Evolutionary conservation across 1,284 basidiomycete genomes (phyloP).

Genomic region (Anthracocystis setariae): DNA sequence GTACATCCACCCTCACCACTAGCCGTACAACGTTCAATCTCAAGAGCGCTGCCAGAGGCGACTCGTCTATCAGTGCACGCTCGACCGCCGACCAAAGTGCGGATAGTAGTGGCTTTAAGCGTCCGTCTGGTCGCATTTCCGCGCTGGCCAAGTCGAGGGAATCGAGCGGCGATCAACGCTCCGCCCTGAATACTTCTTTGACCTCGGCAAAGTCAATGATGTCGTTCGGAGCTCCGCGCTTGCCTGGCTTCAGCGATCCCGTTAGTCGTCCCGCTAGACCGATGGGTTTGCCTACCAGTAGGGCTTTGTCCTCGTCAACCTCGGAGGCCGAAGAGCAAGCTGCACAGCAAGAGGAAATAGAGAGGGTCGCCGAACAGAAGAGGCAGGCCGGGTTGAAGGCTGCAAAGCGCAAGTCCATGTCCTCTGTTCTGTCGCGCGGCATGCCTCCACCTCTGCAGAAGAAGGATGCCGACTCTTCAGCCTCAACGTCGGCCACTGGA

Average conservation of each 20-base stretch:
- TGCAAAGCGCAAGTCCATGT: conserved; percentile 38
- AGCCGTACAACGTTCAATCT: conserved; percentile 21
- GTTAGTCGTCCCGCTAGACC: conserved; percentile 5
- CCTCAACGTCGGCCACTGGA: background rate
- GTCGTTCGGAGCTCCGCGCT: conserved; percentile 32
- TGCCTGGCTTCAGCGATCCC: conserved; percentile 23
- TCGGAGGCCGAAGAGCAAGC: conserved; percentile 24
- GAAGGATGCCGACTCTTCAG: conserved; percentile 9
- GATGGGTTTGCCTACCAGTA: conserved; percentile 6
- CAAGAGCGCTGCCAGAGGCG: conserved; percentile 6
- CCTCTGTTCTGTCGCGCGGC: conserved; percentile 34
- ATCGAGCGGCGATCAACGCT: conserved; percentile 21
- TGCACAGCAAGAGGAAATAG: conserved; percentile 31
- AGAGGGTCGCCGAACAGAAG: conserved; percentile 26
- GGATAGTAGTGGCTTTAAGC: conserved; percentile 33
- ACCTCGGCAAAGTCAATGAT: conserved; percentile 31
- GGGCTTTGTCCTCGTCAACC: conserved; percentile 5
- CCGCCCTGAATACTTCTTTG: conserved; percentile 8
- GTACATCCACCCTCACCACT: conserved; percentile 9
- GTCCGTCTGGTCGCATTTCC: conserved; percentile 36
- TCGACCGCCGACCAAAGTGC: conserved; percentile 25
- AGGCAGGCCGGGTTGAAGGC: conserved; percentile 40
- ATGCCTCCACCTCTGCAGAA: conserved; percentile 35
- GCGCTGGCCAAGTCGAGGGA: conserved; percentile 32
- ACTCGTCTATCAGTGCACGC: conserved; percentile 16